Conservation (phyloP, 371 early-diverging fungal species). For the Capillidium heterosporum region DNA sequence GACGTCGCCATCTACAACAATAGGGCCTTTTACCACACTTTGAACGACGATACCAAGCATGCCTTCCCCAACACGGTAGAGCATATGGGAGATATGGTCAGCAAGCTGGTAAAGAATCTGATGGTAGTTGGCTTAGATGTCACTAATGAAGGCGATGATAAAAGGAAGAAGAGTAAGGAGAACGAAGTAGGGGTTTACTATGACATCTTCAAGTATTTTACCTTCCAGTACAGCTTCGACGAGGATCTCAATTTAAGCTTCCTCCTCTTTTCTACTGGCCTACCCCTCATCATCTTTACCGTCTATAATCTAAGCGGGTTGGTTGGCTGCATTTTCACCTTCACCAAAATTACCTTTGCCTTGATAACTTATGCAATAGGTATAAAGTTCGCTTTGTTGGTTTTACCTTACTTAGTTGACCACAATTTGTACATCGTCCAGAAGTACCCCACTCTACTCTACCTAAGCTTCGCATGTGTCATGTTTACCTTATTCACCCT, state of each 20-base stretch:
- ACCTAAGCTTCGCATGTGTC: too few species aligned
- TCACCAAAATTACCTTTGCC: background rate
- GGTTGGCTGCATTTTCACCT: background rate
- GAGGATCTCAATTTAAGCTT: background rate
- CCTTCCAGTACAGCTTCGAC: background rate
- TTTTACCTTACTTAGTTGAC: too few species aligned
- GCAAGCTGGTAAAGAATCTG: background rate
- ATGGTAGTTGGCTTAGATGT: too few species aligned
- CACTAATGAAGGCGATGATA: background rate
- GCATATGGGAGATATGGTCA: background rate
- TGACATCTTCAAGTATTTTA: background rate
- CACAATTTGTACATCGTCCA: too few species aligned
- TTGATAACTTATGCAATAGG: background rate
- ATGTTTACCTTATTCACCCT: background rate
- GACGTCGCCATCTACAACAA: slow-evolving; percentile 53
- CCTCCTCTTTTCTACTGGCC: background rate
- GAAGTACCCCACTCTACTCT: too few species aligned
- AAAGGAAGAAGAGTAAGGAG: background rate
- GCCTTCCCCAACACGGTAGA: background rate
- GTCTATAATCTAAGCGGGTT: background rate
- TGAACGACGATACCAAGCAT: slow-evolving; percentile 27
- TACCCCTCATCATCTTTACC: background rate
- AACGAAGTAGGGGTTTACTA: background rate
- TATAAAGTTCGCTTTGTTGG: background rate
- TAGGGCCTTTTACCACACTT: slow-evolving; percentile 50